Evolutionary conservation across 2,329 filamentous ascomycete species (phyloP), one percentile per base, ranked within the genome.

Genomic region (Clonostachys rhizophaga): DNA sequence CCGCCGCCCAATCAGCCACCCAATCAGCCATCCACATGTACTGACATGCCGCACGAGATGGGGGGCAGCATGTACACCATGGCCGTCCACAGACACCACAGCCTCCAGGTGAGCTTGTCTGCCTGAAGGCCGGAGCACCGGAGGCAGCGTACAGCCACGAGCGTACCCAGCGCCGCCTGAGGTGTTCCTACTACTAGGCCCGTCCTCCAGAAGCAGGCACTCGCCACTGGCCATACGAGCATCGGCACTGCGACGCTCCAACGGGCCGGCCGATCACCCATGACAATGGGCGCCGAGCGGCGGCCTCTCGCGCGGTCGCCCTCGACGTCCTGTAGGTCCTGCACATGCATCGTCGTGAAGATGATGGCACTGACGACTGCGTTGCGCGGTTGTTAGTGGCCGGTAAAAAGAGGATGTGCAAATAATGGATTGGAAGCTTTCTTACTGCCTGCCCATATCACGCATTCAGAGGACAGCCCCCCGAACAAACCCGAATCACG

Each of bases 261-360:
- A 17, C 55, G 55, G 10, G 55, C 51, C 5, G 49, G 47, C n/a
- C 41, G 46, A 37, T 57, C 55, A 13, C 56, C 54, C 30, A 58
- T 30, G 41, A 55, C 54, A 7, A 58, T 47, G 5, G 56, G 52
- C 10, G 56, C 42, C n/a, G 56, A 57, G 14, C 51, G 47, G 5
- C 56, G 50, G 43, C 58, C 52, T 41, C 58, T 53, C 44, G 55
- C 10, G 3, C 45, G 45, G 34, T 58, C 56, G 7, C 56, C 56
- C 14, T 54, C 55, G 37, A 57, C 53, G 46, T 57, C 55, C 9
- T 55, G 54, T 34, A 57, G 42, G 34, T 57, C 55, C 30, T 57
- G 55, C 11, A 56, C 55, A 42, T 57, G 55, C 16, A 57, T 57
- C 13, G 56, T 58, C 8, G 56, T 58, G 34, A 58, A 47, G 40